Percentiles rank a stretch among this genome's conserved stretches.
Evolutionary conservation across 345 rosid species (phyloP).

Genomic region (Gossypium longicalyx): DNA sequence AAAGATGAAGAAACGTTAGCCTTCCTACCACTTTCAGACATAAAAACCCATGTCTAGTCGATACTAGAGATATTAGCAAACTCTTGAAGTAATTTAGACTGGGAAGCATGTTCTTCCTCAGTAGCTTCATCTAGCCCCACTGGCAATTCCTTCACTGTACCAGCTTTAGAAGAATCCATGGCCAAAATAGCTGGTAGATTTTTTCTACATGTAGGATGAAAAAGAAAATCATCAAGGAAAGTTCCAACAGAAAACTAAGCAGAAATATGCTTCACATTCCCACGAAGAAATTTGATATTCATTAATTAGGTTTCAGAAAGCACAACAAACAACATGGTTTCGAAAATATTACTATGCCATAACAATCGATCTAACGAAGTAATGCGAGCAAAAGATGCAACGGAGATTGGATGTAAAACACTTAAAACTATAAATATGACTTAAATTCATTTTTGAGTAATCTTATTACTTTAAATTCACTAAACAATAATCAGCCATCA

Average conservation of each 20-base stretch:
- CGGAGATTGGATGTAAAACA: neutral
- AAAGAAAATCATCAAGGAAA: conserved; percentile 10
- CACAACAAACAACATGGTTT: neutral
- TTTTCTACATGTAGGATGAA: conserved; percentile 24
- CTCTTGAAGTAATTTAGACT: too few species aligned
- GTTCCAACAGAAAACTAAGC: neutral
- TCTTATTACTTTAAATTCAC: neutral
- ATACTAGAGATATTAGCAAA: too few species aligned
- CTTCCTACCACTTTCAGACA: conserved; percentile 45
- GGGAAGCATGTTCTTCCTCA: conserved; percentile 64
- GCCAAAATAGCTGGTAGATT: conserved; percentile 27
- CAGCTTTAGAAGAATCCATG: conserved; percentile 50
- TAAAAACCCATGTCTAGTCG: conserved; percentile 73
- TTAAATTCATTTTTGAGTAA: neutral
- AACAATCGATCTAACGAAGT: neutral
- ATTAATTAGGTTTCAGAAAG: neutral
- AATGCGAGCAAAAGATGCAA: neutral
- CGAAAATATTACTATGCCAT: neutral
- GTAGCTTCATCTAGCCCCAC: conserved; percentile 44
- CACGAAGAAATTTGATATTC: neutral
- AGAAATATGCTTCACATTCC: neutral
- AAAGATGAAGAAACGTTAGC: neutral
- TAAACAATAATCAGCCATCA: neutral
- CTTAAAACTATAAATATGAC: neutral
- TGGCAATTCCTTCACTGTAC: conserved; percentile 31